These are phyloP conservation scores for Pseudogymnoascus sp. DNA, from an alignment of 2,329 filamentous ascomycete species.

Conservation along the genomic window DNA sequence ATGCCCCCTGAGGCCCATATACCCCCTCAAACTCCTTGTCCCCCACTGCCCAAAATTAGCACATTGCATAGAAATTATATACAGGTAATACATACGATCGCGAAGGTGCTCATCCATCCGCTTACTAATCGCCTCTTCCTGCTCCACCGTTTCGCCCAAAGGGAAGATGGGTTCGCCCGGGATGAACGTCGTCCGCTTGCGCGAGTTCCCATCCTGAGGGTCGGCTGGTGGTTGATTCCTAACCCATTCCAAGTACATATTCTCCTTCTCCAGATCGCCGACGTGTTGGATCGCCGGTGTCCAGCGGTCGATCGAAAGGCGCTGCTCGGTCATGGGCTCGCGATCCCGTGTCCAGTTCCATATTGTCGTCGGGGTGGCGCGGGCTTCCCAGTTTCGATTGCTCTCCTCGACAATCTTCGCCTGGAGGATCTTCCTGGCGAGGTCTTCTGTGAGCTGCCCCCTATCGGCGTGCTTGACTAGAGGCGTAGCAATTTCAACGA, in stretches of 20 bases:
- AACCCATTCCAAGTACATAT: not conserved
- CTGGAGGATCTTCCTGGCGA: not conserved
- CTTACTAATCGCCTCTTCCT: not conserved
- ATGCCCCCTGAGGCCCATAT: not conserved
- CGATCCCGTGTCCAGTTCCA: not conserved
- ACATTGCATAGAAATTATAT: not conserved
- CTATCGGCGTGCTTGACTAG: not conserved
- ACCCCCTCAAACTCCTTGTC: not conserved
- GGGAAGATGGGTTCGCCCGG: not conserved
- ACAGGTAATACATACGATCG: not conserved
- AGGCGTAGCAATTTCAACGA: not conserved
- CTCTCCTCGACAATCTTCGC: not conserved
- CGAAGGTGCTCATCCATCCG: not conserved
- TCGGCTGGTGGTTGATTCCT: not conserved
- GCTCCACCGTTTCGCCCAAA: not conserved
- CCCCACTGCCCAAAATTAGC: not conserved
- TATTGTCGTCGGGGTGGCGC: not conserved
- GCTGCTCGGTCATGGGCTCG: not conserved
- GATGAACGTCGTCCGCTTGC: not conserved
- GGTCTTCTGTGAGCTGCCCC: not conserved
- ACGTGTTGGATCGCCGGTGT: not conserved
- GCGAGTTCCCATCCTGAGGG: not conserved
- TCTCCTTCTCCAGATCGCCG: not conserved
- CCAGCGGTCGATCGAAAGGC: not conserved
- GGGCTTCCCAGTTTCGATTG: not conserved